Percentiles rank a stretch among this genome's conserved stretches.
These are phyloP conservation scores for Stachybotrys chlorohalonatus DNA, from an alignment of 2,329 filamentous ascomycete species.

Conservation along the genomic window DNA sequence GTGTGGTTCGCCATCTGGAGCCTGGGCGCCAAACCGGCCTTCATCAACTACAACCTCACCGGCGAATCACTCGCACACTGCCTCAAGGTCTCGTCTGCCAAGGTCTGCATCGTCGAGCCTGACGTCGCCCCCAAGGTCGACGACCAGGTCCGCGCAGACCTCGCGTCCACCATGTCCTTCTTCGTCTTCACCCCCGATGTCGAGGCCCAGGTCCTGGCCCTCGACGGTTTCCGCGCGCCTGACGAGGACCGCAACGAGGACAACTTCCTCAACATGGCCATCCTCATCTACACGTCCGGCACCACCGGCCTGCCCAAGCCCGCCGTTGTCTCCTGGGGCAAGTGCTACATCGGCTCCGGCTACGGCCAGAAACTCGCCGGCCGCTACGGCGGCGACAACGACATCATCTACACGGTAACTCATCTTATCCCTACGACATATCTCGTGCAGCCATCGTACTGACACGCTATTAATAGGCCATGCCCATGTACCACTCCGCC, in stretches of 20 bases:
- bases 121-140: conserved; percentile 45
- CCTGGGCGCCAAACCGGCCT: conserved; percentile 73
- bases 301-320: conserved; percentile 80
- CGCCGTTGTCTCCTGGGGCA: conserved; percentile 66
- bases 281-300: conserved; percentile 78
- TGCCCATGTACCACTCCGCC: conserved; percentile 85
- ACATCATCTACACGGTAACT: conserved; percentile 67
- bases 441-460: not conserved
- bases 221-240: conserved; percentile 45
- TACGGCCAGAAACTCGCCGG: conserved; percentile 37
- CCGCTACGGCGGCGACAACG: conserved; percentile 39
- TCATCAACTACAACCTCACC: conserved; percentile 80
- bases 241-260: conserved; percentile 46
- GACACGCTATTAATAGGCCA: conserved; percentile 43
- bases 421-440: not conserved
- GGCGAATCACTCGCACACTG: conserved; percentile 67
- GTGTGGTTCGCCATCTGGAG: conserved; percentile 72
- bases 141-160: conserved; percentile 44
- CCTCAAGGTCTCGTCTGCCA: conserved; percentile 56
- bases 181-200: conserved; percentile 51
- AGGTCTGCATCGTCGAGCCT: conserved; percentile 61
- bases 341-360: conserved; percentile 41
- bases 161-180: conserved; percentile 43
- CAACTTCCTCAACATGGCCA: conserved; percentile 47
- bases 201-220: conserved; percentile 43